Percentiles rank a stretch among this genome's conserved stretches.
Evolutionary conservation across 2,329 filamentous ascomycete genomes (phyloP).

Genomic region (Trichoderma sp.): DNA sequence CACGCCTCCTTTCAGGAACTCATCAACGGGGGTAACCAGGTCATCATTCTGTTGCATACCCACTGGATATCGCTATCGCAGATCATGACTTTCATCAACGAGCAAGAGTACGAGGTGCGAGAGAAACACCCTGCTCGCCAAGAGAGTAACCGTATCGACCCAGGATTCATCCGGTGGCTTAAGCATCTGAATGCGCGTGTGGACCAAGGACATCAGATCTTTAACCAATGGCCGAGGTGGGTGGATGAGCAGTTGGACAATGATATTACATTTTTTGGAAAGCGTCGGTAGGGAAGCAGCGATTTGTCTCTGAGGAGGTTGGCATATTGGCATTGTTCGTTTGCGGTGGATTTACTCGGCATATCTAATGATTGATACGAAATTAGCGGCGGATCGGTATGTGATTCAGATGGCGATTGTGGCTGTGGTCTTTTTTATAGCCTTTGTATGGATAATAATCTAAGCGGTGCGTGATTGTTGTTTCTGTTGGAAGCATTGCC

Average conservation of each 20-base stretch:
- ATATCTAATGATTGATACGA: neutral
- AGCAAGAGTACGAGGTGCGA: conserved; percentile 38
- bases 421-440: neutral
- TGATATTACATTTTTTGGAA: conserved; percentile 47
- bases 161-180: conserved; percentile 50
- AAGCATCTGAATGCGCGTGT: conserved; percentile 48
- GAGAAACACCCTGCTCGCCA: conserved; percentile 28
- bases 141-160: conserved; percentile 32
- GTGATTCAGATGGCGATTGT: neutral
- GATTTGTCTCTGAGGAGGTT: neutral
- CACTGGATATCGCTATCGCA: conserved; percentile 56
- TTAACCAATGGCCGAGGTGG: conserved; percentile 55
- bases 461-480: neutral
- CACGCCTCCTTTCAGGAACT: conserved; percentile 50
- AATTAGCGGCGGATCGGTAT: neutral
- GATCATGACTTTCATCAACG: conserved; percentile 50
- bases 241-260: conserved; percentile 48
- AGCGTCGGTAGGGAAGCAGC: conserved; percentile 14
- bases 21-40: conserved; percentile 46
- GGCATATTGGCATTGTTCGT: neutral
- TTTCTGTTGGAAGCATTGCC: too few relatives aligned
- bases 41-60: conserved; percentile 46
- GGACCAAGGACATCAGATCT: conserved; percentile 41
- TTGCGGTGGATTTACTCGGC: neutral
- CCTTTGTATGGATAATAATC: neutral